Evolutionary conservation across 2,329 filamentous ascomycete species (phyloP).

Genomic region (Penicillium crustosum): DNA sequence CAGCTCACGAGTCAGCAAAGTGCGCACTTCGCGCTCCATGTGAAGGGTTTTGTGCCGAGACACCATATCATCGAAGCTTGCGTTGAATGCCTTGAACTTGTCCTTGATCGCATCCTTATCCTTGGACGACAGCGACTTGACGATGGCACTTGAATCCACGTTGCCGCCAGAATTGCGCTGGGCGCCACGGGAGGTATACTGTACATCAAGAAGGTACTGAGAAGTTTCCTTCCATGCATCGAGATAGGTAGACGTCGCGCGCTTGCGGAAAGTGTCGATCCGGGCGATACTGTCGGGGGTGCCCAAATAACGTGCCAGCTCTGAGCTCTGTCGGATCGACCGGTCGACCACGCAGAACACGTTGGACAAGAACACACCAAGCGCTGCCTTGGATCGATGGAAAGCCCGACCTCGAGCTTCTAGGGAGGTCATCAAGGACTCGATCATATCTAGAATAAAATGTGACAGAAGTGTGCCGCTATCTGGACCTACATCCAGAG

Average conservation of each 20-base stretch:
- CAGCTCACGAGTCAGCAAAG: slow-evolving; percentile 77
- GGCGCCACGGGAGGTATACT: slow-evolving; percentile 75
- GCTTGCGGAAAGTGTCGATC: slow-evolving; percentile 84
- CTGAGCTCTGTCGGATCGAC: slow-evolving; percentile 72
- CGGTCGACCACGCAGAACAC: slow-evolving; percentile 80
- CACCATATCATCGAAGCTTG: slow-evolving; percentile 85
- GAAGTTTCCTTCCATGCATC: slow-evolving; percentile 88
- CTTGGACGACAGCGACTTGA: slow-evolving; percentile 81
- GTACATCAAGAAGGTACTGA: slow-evolving; percentile 80
- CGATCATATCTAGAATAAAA: slow-evolving; percentile 86
- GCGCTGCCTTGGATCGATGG: slow-evolving; percentile 73
- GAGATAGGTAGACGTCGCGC: slow-evolving; percentile 75
- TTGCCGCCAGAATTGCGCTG: slow-evolving; percentile 67
- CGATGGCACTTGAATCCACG: slow-evolving; percentile 75
- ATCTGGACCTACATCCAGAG: slow-evolving; percentile 86
- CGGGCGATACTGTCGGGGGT: slow-evolving; percentile 61
- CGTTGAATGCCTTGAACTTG: slow-evolving; percentile 92
- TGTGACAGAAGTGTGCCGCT: slow-evolving; percentile 84
- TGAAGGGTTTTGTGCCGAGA: slow-evolving; percentile 75
- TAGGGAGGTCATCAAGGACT: slow-evolving; percentile 71
- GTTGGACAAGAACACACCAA: slow-evolving; percentile 90
- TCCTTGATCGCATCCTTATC: slow-evolving; percentile 96
- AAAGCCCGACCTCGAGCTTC: slow-evolving; percentile 71
- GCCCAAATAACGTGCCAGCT: slow-evolving; percentile 69
- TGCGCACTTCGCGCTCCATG: slow-evolving; percentile 89